Base-by-base conservation (phyloP, 768 basidiomycete genomes). In the Tricholoma terreum region DNA sequence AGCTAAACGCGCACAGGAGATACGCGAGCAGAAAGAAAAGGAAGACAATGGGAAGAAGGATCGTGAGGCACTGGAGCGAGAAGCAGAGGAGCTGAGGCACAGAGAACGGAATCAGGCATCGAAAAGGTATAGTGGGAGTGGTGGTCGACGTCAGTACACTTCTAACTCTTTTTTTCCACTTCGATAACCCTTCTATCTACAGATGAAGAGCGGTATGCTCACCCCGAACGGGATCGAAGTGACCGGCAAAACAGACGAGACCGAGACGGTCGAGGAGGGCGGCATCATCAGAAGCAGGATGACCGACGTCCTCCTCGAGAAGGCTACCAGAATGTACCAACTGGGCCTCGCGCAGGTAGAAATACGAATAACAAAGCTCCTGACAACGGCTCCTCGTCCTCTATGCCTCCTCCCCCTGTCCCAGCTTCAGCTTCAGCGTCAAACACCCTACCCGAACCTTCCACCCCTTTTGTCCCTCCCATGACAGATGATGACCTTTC, bases 1-100 rank as follows among this genome's bases (percentile, higher is more conserved):
- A 58, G 86, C 87, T 14, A 90, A 92, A 64, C 87, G 96, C 12
- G 82, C 86, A 17, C 82, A 89, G 57, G 95, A 98, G 68, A 88
- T 98, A 38, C 81, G 76, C 51, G 84, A 84, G 43, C 82, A 92
- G 66, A 85, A 80, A 58, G 84, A 83, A 54, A 81, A 77, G 50
- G 86, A 88, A 17, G 89, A 92, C 46, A 74, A 73, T 6, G 58
- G 84, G 4, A 79, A 78, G 60, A 68, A 71, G 40, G 86, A 92
- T 58, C 76, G 93, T 36, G 86, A 90, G 58, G 71, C 67, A 5
- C 79, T 98, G 22, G 96, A 98, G 68, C 73, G 78, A 22, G 84
- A 89, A 45, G 92, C 90, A 8, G 87, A 89, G 30, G 82, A 83
- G 55, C 64, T 90, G 21, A 75, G 86, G 55, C 79, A 78, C 59